Conservation (phyloP, 805 yeast genomes). For the Saccharomycodes ludwigii region DNA sequence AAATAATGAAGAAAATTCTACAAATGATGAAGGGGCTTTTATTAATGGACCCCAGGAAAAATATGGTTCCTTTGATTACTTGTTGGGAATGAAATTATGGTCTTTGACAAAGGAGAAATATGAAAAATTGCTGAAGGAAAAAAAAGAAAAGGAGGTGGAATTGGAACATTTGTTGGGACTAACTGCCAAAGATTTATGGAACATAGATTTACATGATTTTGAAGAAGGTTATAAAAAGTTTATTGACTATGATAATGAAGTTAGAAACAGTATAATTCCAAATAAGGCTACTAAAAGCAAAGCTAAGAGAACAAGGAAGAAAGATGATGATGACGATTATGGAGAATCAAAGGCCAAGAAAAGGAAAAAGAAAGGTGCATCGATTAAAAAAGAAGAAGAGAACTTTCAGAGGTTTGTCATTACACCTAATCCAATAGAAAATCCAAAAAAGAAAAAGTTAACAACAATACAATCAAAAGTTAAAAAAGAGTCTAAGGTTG, state of each 20-base stretch:
- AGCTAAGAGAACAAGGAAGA: slow-evolving; percentile 14
- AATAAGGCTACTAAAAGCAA: slow-evolving; percentile 25
- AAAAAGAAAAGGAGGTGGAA: slow-evolving; percentile 60
- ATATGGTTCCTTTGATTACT: slow-evolving; percentile 66
- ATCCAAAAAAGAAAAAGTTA: slow-evolving; percentile 14
- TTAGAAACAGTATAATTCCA: slow-evolving; percentile 38
- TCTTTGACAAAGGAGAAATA: slow-evolving; percentile 85
- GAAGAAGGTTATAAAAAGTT: slow-evolving; percentile 53
- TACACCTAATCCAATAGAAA: slow-evolving; percentile 16
- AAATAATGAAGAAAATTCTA: slow-evolving; percentile 5
- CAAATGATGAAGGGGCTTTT: slow-evolving; percentile 16
- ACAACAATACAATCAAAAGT: slow-evolving; percentile 16
- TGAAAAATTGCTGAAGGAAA: slow-evolving; percentile 62
- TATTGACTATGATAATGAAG: slow-evolving; percentile 49
- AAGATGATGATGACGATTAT: slow-evolving; percentile 24
- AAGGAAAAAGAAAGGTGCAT: slow-evolving; percentile 15
- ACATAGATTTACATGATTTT: slow-evolving; percentile 67
- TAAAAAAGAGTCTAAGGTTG: slow-evolving; percentile 1
- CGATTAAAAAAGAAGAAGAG: slow-evolving; percentile 16
- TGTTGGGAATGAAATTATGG: slow-evolving; percentile 89
- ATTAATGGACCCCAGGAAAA: slow-evolving; percentile 36
- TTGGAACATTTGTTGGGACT: slow-evolving; percentile 50
- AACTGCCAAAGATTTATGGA: slow-evolving; percentile 85
- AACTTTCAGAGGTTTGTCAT: slow-evolving; percentile 18
- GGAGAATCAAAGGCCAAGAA: slow-evolving; percentile 12